phyloP scores from a whole-genome alignment of 352 stramenopile species.

The Globisporangium mamillatum region DNA sequence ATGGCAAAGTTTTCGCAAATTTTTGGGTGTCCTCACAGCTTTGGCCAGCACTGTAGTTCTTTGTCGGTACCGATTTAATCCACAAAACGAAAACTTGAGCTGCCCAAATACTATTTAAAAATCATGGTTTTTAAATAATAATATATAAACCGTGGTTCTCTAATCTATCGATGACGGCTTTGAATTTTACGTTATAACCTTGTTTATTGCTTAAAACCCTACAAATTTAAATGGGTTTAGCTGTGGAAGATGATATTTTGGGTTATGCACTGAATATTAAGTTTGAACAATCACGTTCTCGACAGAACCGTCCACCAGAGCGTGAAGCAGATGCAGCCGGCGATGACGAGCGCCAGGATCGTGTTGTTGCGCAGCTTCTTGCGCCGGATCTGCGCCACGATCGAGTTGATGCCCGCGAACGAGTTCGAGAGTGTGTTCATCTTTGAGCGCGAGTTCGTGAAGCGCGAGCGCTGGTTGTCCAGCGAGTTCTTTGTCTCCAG shows the following conservation, averaged over 20 bases:
- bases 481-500: constrained; percentile 86
- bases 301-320: constrained; percentile 93
- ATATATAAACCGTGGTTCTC: no score
- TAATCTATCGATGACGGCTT: no score
- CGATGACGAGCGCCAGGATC: constrained; percentile 95
- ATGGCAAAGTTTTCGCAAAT: no score
- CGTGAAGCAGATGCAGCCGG: constrained; percentile 95
- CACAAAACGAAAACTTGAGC: no score
- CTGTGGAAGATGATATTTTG: neutral
- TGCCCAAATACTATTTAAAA: no score
- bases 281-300: constrained; percentile 37
- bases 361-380: constrained; percentile 97
- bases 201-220: no score
- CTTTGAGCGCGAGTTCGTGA: constrained; percentile 83
- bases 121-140: no score
- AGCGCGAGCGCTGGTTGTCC: constrained; percentile 85
- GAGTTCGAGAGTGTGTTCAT: constrained; percentile 87
- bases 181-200: no score
- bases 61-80: no score
- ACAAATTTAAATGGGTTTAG: neutral
- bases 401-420: constrained; percentile 93
- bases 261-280: neutral
- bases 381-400: constrained; percentile 95
- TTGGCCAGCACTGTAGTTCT: no score
- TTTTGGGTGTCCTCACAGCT: no score